phyloP scores from a whole-genome alignment of 2,329 filamentous ascomycete species.

The Pseudomassariella vexata region DNA sequence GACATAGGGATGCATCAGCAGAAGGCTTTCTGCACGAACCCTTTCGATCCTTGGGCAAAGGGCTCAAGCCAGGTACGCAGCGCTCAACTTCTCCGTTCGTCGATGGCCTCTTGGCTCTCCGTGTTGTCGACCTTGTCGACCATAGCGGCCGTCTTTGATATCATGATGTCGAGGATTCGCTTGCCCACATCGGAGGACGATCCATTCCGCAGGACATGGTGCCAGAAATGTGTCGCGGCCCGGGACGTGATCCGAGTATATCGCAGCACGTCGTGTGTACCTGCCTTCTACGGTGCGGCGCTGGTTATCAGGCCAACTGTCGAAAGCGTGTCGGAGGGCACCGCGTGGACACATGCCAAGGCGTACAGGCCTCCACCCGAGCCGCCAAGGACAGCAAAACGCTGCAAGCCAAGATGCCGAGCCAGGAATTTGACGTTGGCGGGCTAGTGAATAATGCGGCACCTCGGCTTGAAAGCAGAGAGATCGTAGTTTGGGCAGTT shows the following conservation, averaged over 20 bases:
- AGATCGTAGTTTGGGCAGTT: neutral
- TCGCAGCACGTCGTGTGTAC: neutral
- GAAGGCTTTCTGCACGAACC: neutral
- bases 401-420: slow-evolving; percentile 29
- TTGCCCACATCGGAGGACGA: neutral
- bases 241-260: neutral
- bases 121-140: neutral
- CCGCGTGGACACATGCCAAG: slow-evolving; percentile 35
- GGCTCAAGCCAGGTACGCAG: neutral
- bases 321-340: neutral
- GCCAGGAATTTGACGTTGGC: slow-evolving; percentile 34
- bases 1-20: slow-evolving; percentile 14
- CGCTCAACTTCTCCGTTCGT: neutral
- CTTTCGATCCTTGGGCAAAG: neutral
- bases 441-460: slow-evolving; percentile 26
- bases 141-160: neutral
- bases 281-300: neutral
- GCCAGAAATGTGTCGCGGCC: neutral
- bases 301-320: neutral
- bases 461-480: neutral
- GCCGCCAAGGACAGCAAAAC: slow-evolving; percentile 36
- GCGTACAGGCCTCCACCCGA: slow-evolving; percentile 42
- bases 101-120: neutral
- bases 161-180: neutral
- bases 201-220: neutral